Percentiles rank a stretch among this genome's conserved stretches.
Conservation (phyloP, 2,329 filamentous ascomycete genomes). For the Aspergillus japonicus region DNA sequence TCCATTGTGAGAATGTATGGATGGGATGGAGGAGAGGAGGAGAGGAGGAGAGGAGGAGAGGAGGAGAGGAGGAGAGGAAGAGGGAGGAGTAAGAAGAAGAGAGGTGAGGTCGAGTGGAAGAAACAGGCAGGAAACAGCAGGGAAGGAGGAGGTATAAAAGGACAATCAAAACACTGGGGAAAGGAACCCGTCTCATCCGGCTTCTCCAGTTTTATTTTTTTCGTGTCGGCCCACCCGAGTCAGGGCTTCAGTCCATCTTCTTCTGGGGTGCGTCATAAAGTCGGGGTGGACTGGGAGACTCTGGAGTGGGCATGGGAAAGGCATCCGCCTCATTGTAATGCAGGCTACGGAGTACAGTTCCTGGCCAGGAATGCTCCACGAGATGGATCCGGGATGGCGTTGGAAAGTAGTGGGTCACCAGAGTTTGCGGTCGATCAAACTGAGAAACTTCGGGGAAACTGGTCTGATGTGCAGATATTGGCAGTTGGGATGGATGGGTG, state of each 20-base stretch:
- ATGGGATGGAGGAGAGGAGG: background rate
- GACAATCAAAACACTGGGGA: constrained; percentile 4
- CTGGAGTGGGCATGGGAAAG: background rate
- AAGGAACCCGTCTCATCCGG: background rate
- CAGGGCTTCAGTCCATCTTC: background rate
- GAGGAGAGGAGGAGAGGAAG: background rate
- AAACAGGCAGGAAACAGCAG: background rate
- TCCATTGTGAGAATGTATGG: constrained; percentile 20
- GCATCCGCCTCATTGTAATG: background rate
- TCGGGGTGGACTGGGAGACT: constrained; percentile 5
- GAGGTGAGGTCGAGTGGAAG: background rate
- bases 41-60: constrained; percentile 2
- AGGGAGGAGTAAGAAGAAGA: constrained; percentile 4
- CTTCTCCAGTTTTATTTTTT: background rate
- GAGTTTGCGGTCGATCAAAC: constrained; percentile 6
- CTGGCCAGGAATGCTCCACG: constrained; percentile 4
- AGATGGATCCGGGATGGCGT: background rate
- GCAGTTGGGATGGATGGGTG: background rate
- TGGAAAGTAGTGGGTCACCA: background rate
- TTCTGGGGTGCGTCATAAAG: constrained; percentile 10
- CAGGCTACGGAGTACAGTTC: background rate
- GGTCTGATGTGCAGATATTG: background rate
- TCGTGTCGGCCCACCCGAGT: constrained; percentile 3
- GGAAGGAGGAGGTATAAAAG: constrained; percentile 1
- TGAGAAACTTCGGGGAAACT: constrained; percentile 8